phyloP scores from a whole-genome alignment of 208 protist genomes.

The Sergeia podlipaevii region DNA sequence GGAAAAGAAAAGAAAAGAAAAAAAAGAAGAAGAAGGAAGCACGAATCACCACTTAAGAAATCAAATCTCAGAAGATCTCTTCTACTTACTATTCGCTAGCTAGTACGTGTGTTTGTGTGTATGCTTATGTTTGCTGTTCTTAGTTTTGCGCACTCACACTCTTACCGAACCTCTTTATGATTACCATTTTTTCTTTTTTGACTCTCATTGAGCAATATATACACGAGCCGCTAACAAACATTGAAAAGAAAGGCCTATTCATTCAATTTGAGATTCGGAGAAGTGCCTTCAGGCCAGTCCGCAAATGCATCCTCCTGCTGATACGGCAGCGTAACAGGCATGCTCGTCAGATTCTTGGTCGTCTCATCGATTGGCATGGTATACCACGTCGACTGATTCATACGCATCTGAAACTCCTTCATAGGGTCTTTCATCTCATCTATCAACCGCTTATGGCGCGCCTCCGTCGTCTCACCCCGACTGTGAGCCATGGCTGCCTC shows the following conservation, averaged over 20 bases:
- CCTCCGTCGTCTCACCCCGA: neutral
- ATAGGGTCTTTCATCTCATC: slow-evolving; percentile 18
- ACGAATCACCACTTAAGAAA: neutral
- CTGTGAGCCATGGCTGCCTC: slow-evolving; percentile 22
- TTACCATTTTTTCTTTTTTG: slow-evolving; percentile 1
- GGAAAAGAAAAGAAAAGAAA: neutral
- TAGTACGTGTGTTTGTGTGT: neutral
- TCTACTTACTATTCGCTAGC: neutral
- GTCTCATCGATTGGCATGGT: slow-evolving; percentile 64
- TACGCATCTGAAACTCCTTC: slow-evolving; percentile 34
- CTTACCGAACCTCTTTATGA: too few relatives aligned
- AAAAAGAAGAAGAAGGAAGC: slow-evolving; percentile 2
- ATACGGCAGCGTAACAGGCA: neutral
- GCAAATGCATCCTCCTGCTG: neutral
- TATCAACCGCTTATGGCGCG: slow-evolving; percentile 28
- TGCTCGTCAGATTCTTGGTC: neutral
- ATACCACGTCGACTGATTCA: slow-evolving; percentile 56
- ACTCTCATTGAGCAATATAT: too few relatives aligned
- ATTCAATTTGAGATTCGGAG: neutral
- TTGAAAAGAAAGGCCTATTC: too few relatives aligned
- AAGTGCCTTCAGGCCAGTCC: neutral
- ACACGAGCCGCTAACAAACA: too few relatives aligned
- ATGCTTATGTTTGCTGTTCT: neutral
- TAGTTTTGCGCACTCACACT: neutral
- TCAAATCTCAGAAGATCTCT: neutral